These are phyloP conservation scores for Naganishia antarctica DNA, from an alignment of 768 basidiomycete genomes.

Conservation along the genomic window DNA sequence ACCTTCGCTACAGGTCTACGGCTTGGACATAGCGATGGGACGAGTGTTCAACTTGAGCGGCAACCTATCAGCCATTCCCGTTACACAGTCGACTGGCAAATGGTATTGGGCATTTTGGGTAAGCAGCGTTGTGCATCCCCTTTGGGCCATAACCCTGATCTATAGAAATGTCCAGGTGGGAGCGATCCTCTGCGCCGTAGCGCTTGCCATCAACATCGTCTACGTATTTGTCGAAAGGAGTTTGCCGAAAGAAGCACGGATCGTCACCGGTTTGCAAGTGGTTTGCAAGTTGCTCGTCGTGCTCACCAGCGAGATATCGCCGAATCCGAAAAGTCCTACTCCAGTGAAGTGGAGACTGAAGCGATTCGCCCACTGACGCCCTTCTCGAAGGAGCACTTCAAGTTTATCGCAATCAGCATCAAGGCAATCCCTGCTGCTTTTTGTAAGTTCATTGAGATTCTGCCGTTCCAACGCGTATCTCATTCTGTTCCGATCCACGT, in stretches of 20 bases:
- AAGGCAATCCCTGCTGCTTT: slow-evolving; percentile 27
- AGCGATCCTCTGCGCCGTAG: slow-evolving; percentile 36
- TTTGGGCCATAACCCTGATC: neutral
- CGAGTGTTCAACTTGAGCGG: slow-evolving; percentile 36
- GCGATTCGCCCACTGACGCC: slow-evolving; percentile 5
- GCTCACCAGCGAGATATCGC: neutral
- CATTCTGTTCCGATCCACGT: neutral
- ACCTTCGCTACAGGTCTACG: slow-evolving; percentile 33
- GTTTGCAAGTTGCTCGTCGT: slow-evolving; percentile 2
- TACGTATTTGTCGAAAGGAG: slow-evolving; percentile 41
- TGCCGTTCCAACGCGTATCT: neutral
- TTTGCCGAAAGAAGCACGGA: slow-evolving; percentile 31
- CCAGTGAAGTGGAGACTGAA: neutral
- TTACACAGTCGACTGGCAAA: slow-evolving; percentile 41
- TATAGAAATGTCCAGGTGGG: slow-evolving; percentile 32
- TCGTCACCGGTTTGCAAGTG: slow-evolving; percentile 26
- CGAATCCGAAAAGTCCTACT: neutral
- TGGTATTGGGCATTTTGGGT: slow-evolving; percentile 48
- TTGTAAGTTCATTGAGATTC: slow-evolving; percentile 3
- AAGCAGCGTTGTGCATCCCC: neutral
- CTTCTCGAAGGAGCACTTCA: slow-evolving; percentile 15
- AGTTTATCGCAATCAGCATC: slow-evolving; percentile 21
- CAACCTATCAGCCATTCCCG: slow-evolving; percentile 40
- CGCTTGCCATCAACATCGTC: slow-evolving; percentile 34
- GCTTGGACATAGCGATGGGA: slow-evolving; percentile 45